Conservation (phyloP, 306 rosid species). For the Quercus robur region DNA sequence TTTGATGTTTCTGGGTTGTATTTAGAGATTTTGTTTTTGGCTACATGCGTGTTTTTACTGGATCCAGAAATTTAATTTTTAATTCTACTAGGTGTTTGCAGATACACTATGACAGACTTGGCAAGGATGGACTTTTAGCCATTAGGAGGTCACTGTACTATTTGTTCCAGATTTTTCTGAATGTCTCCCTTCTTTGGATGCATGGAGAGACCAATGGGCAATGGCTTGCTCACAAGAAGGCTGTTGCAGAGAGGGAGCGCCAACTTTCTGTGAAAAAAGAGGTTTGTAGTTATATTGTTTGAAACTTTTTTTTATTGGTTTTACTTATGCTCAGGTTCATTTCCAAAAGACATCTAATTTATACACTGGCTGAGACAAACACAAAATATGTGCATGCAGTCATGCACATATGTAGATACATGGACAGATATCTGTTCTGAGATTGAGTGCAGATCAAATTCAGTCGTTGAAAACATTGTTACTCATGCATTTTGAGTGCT, state of each 20-base stretch:
- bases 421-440: background rate
- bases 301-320: background rate
- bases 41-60: background rate
- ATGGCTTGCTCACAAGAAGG: conserved; percentile 89
- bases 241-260: conserved; percentile 71
- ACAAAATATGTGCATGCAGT: background rate
- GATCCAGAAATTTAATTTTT: conserved; percentile 5
- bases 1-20: background rate
- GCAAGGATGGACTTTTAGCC: conserved; percentile 91
- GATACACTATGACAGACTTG: conserved; percentile 93
- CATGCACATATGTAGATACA: background rate
- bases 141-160: conserved; percentile 81
- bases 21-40: conserved; percentile 1
- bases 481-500: no score
- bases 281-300: conserved; percentile 42
- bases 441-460: background rate
- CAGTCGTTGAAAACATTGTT: background rate
- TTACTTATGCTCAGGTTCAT: background rate
- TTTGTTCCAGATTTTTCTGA: conserved; percentile 85
- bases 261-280: conserved; percentile 55
- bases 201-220: conserved; percentile 57
- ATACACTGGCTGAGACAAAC: background rate
- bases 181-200: conserved; percentile 81
- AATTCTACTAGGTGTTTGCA: conserved; percentile 30
- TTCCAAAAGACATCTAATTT: background rate